Conservation (phyloP, 129 eudicot species). For the sunflower (Helianthus annuus) region HanXRQr2.0-SUNRISE NC_035438.2:58739501-58740000, state of each 20-base stretch:
- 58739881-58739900: neutral
- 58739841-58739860: slow-evolving; percentile 96
- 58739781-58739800: slow-evolving; percentile 79
- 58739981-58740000: slow-evolving; percentile 78
- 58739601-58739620: slow-evolving; percentile 94
- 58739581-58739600: slow-evolving; percentile 89
- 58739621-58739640: slow-evolving; percentile 99
- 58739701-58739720: slow-evolving; percentile 13
- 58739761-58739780: slow-evolving; percentile 87
- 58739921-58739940: no score
- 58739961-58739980: slow-evolving; percentile 84
- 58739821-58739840: slow-evolving; percentile 68
- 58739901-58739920: neutral
- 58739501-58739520: slow-evolving; percentile 86
- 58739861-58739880: slow-evolving; percentile 89
- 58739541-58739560: slow-evolving; percentile 73
- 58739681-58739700: slow-evolving; percentile 9
- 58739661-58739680: neutral
- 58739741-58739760: slow-evolving; percentile 75
- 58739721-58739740: slow-evolving; percentile 7
- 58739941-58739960: neutral
- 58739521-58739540: slow-evolving; percentile 75
- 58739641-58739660: slow-evolving; percentile 48
- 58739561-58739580: slow-evolving; percentile 79
- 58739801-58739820: slow-evolving; percentile 81